These are phyloP conservation scores for Cicer judaicum DNA, from an alignment of 306 rosid genomes.

Conservation along the genomic window DNA sequence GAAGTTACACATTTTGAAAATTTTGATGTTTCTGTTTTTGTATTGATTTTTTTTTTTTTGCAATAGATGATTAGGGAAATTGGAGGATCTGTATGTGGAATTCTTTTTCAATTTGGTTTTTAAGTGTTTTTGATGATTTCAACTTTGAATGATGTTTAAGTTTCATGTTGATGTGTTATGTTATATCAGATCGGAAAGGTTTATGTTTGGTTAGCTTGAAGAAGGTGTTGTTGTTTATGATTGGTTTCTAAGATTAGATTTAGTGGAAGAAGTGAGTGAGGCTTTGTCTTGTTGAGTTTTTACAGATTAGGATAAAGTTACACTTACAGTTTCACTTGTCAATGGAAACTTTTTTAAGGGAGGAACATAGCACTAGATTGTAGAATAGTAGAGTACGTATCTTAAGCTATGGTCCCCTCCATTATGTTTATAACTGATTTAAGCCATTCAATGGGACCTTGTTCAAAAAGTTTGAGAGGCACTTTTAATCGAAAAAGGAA, in stretches of 20 bases:
- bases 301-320: constrained; percentile 43
- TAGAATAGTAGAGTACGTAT: constrained; percentile 47
- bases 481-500: constrained; percentile 48
- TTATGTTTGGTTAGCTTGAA: constrained; percentile 11
- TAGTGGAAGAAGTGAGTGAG: background rate
- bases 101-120: constrained; percentile 7
- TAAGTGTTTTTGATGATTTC: constrained; percentile 17
- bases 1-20: background rate
- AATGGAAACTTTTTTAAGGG: constrained; percentile 49
- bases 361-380: constrained; percentile 45
- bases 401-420: constrained; percentile 75
- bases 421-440: constrained; percentile 52
- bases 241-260: constrained; percentile 20
- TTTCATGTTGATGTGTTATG: background rate
- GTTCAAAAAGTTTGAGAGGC: constrained; percentile 53
- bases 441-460: constrained; percentile 70
- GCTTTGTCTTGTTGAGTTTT: constrained; percentile 36
- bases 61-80: constrained; percentile 3
- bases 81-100: constrained; percentile 41
- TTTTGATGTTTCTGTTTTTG: background rate
- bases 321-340: constrained; percentile 38
- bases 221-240: constrained; percentile 11
- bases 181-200: constrained; percentile 40
- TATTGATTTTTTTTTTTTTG: constrained; percentile 9
- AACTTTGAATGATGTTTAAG: constrained; percentile 23